Percentiles rank a stretch among this genome's conserved stretches.
Evolutionary conservation across 176 grass and related monocot genomes (phyloP).

Genomic region (Aechmea fasciata): DNA sequence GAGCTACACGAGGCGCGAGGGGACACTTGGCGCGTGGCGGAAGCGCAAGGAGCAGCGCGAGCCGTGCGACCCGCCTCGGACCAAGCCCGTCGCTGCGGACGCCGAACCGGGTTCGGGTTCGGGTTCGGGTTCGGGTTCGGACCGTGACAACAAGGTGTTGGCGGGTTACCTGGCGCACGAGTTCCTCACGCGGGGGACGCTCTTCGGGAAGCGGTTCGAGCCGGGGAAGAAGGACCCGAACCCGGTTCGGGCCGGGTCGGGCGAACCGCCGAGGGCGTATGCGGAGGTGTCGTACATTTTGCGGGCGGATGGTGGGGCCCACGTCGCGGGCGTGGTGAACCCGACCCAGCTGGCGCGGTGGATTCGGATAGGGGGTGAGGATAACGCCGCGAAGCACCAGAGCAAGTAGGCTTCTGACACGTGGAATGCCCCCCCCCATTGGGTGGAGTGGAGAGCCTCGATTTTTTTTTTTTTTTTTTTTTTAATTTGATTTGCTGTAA

Average conservation of each 20-base stretch:
- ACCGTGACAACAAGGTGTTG: slow-evolving; percentile 25
- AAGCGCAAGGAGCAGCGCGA: slow-evolving; percentile 4
- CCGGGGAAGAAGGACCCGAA: background rate
- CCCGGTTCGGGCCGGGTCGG: background rate
- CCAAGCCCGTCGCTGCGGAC: background rate
- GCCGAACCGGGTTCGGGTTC: background rate
- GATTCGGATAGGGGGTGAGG: slow-evolving; percentile 16
- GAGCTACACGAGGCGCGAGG: background rate
- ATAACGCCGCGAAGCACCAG: background rate
- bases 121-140: background rate
- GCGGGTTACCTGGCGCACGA: slow-evolving; percentile 50
- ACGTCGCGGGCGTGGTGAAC: slow-evolving; percentile 38
- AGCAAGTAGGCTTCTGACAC: background rate
- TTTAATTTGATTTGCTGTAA: no score
- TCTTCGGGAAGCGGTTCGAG: slow-evolving; percentile 18
- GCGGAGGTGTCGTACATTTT: slow-evolving; percentile 31
- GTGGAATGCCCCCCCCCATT: background rate
- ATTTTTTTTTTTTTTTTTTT: no score
- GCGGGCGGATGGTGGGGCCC: slow-evolving; percentile 22
- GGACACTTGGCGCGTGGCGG: background rate
- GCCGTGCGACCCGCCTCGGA: background rate
- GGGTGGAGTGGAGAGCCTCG: no score
- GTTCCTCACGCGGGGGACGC: slow-evolving; percentile 35
- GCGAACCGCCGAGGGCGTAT: slow-evolving; percentile 10
- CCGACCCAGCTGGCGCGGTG: slow-evolving; percentile 37